phyloP scores from a whole-genome alignment of 1,284 basidiomycete species.

The Leccinum glutinopallens region DNA sequence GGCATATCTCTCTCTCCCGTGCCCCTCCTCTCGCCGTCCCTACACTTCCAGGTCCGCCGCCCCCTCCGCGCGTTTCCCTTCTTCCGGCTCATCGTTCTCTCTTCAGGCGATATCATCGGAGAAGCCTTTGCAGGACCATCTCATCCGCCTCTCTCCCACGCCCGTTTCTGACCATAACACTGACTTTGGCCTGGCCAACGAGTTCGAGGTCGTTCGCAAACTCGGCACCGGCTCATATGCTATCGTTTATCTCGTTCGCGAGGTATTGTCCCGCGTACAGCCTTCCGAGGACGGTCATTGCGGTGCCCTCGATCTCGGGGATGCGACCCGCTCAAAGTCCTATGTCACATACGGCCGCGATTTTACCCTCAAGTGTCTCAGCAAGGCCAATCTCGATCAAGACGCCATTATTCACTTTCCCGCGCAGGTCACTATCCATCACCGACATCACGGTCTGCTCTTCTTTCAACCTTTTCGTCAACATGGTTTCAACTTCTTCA shows the following conservation, averaged over 20 bases:
- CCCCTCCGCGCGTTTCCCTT: slow-evolving; percentile 21
- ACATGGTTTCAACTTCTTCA: slow-evolving; percentile 84
- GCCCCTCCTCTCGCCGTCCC: slow-evolving; percentile 36
- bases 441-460: slow-evolving; percentile 54
- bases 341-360: slow-evolving; percentile 74
- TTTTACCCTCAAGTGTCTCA: slow-evolving; percentile 95
- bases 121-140: slow-evolving; percentile 66
- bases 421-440: slow-evolving; percentile 85
- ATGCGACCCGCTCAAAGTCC: slow-evolving; percentile 39
- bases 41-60: slow-evolving; percentile 26
- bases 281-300: slow-evolving; percentile 64
- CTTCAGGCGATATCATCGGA: slow-evolving; percentile 70
- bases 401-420: slow-evolving; percentile 59
- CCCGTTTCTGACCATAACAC: slow-evolving; percentile 35
- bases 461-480: slow-evolving; percentile 84
- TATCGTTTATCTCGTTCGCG: slow-evolving; percentile 90
- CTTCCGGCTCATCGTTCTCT: slow-evolving; percentile 51
- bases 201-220: slow-evolving; percentile 83
- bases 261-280: slow-evolving; percentile 67
- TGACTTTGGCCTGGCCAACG: slow-evolving; percentile 53
- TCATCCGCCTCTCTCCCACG: slow-evolving; percentile 52
- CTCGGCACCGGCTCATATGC: slow-evolving; percentile 91
- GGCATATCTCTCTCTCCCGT: slow-evolving; percentile 33
- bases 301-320: slow-evolving; percentile 63
- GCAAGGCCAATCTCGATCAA: slow-evolving; percentile 88